Evolutionary conservation across 2,329 filamentous ascomycete species (phyloP), one percentile per base, ranked within the genome.

Genomic region (Ceratocystis cubensis): DNA sequence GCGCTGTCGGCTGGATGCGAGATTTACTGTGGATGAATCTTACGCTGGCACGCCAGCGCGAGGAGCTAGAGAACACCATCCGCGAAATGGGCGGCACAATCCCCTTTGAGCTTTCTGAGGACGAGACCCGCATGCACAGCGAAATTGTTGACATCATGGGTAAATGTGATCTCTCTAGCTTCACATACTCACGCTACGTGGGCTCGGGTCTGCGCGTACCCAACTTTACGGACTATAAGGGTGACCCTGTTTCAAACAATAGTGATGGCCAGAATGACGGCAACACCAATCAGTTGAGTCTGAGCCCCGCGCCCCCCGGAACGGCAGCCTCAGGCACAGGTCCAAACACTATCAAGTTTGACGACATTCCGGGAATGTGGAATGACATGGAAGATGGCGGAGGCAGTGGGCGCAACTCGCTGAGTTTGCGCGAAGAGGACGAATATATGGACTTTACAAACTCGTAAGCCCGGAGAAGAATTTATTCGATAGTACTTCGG

Each of bases 11-110:
- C 76, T 99, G 94, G 94, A 96, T 91, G 69, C 86, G 93, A 69
- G 94, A 99, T 77, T 81, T 99, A 64, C 96, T 97, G 91, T 97
- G 94, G 94, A 88, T 95, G 78, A 87, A 96, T 73, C 82, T 89
- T 73, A 96, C 96, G 77, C 82, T 96, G 70, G 87, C 94, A 73
- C 88, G 93, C 74, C 90, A 96, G 75, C 90, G 96, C 74, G 88
- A 95, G 69, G 88, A 96, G 73, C 82, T 97, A 63, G 85, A 88
- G 72, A 88, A 92, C 72, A 80, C 84, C 64, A 86, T 96, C 67
- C 79, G 81, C 41, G 85, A 86, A 68, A 80, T 92, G 15, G 90
- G 90, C 56, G 87, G 87, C 7, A 82, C 81, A 15, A 88, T 89
- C 75, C 89, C 91, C 0, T 92, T 94, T 72, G 87, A 91, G 72